These are phyloP conservation scores for Thelephora aurantiotincta DNA, from an alignment of 768 basidiomycete genomes.

Conservation along the genomic window DNA sequence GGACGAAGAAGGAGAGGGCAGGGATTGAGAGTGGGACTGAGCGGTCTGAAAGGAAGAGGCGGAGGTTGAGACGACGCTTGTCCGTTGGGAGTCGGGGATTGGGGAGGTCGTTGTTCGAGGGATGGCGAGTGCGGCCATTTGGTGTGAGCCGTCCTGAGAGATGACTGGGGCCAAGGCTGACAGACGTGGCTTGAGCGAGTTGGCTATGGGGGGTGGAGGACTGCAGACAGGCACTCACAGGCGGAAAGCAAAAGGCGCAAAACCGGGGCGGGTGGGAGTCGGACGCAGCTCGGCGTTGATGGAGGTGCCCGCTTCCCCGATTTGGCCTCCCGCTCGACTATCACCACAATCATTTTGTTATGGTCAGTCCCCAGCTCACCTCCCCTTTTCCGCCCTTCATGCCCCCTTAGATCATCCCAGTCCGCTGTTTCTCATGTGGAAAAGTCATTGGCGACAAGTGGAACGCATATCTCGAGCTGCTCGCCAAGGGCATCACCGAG, in stretches of 20 bases:
- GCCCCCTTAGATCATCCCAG: slow-evolving; percentile 97
- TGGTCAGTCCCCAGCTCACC: too few species aligned
- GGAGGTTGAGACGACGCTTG: slow-evolving; percentile 6
- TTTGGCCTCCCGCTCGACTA: too few species aligned
- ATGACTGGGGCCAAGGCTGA: too few species aligned
- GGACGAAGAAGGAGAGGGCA: slow-evolving; percentile 21
- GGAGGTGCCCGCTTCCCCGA: too few species aligned
- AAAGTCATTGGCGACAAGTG: slow-evolving; percentile 97
- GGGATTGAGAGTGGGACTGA: slow-evolving; percentile 1
- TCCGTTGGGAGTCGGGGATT: slow-evolving; percentile 3
- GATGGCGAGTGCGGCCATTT: slow-evolving; percentile 3
- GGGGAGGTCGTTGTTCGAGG: slow-evolving; percentile 6
- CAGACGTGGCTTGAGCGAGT: too few species aligned
- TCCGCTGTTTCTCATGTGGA: slow-evolving; percentile 92
- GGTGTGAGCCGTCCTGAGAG: neutral
- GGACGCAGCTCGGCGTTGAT: too few species aligned
- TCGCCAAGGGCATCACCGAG: slow-evolving; percentile 73
- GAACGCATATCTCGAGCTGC: slow-evolving; percentile 72
- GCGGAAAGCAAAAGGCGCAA: too few species aligned
- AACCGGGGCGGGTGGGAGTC: too few species aligned
- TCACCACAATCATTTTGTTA: too few species aligned
- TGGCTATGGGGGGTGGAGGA: too few species aligned
- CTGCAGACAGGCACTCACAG: too few species aligned
- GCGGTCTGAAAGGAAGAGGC: slow-evolving; percentile 7
- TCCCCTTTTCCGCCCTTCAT: too few species aligned